Evolutionary conservation across 345 rosid species (phyloP).

Genomic region (Rubroshorea leprosula): DNA sequence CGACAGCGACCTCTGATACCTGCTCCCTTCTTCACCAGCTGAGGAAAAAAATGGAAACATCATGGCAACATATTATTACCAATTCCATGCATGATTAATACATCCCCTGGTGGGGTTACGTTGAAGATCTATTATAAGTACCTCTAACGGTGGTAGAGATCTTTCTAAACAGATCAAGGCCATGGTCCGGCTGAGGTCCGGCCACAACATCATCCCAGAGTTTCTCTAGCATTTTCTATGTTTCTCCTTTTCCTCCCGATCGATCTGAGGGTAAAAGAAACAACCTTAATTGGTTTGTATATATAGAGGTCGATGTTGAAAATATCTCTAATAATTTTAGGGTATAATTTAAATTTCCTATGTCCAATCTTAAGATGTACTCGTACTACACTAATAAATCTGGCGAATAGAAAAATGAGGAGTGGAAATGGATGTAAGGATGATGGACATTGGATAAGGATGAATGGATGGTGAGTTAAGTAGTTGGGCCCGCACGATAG

Average conservation of each 20-base stretch:
- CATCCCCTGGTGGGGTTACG: neutral
- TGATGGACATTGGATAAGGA: conserved; percentile 69
- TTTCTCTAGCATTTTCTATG: conserved; percentile 31
- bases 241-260: neutral
- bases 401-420: conserved; percentile 13
- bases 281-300: neutral
- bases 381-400: neutral
- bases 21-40: conserved; percentile 37
- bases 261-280: neutral
- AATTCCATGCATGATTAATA: neutral
- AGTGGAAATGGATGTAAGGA: conserved; percentile 20
- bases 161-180: conserved; percentile 72
- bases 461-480: conserved; percentile 31
- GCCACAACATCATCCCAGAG: conserved; percentile 88
- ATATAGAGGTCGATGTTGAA: conserved; percentile 7
- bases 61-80: neutral
- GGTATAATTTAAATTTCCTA: conserved; percentile 3
- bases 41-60: neutral
- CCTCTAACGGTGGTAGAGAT: conserved; percentile 42
- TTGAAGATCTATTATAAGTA: too few species aligned
- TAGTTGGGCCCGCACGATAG: conserved; percentile 31
- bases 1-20: conserved; percentile 48
- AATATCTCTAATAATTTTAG: conserved; percentile 11
- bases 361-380: conserved; percentile 6
- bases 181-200: conserved; percentile 90